phyloP scores from a whole-genome alignment of 2,329 filamentous ascomycete genomes.

The Phoma herbarum region DNA sequence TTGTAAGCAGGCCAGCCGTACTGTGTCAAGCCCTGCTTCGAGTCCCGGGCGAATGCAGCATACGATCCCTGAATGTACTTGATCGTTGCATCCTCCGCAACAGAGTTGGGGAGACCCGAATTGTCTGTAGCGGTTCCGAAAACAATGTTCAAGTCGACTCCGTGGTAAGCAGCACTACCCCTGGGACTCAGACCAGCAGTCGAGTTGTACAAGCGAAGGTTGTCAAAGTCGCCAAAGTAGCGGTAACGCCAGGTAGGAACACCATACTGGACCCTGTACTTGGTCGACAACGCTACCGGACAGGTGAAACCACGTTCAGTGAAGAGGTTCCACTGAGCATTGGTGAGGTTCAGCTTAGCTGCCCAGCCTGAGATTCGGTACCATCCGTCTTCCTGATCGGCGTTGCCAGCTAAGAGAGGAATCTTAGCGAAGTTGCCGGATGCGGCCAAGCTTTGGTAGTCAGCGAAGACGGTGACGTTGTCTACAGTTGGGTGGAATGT shows the following conservation, averaged over 20 bases:
- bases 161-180: conserved; percentile 51
- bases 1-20: conserved; percentile 46
- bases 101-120: conserved; percentile 31
- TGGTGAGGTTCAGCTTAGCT: conserved; percentile 31
- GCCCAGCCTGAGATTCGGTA: conserved; percentile 39
- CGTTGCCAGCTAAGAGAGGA: conserved; percentile 36
- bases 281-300: conserved; percentile 29
- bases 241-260: conserved; percentile 51
- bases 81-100: conserved; percentile 39
- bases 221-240: conserved; percentile 49
- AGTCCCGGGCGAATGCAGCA: conserved; percentile 47
- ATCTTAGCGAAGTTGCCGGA: conserved; percentile 38
- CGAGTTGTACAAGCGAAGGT: conserved; percentile 44
- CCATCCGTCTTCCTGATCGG: conserved; percentile 39
- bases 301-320: conserved; percentile 38
- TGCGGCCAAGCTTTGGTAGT: conserved; percentile 37
- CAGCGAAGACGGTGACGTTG: conserved; percentile 40
- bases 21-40: conserved; percentile 38
- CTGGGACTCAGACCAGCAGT: conserved; percentile 34
- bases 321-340: conserved; percentile 39
- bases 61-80: conserved; percentile 48
- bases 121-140: conserved; percentile 46
- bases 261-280: conserved; percentile 32
- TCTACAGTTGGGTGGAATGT: conserved; percentile 46
- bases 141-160: conserved; percentile 46